Conservation (phyloP, 164 flowering plant species). For the Chimonanthus salicifolius region DNA sequence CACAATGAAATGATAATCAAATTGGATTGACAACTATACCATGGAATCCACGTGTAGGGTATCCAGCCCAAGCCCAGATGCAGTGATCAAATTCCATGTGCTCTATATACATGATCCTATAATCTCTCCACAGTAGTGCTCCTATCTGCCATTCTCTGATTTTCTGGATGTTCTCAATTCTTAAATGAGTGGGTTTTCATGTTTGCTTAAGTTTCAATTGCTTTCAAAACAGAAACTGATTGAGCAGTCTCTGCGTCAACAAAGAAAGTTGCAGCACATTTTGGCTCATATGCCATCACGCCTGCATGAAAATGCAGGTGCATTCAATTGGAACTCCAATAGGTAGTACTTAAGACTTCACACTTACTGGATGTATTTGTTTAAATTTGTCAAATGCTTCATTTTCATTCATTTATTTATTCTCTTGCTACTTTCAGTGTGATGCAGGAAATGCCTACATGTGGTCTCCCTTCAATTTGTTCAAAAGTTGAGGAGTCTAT, state of each 20-base stretch:
- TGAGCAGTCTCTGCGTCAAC: constrained; percentile 65
- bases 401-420: no score
- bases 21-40: no score
- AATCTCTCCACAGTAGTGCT: background rate
- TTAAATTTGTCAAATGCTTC: background rate
- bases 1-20: no score
- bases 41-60: no score
- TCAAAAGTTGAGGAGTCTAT: constrained; percentile 43
- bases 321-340: constrained; percentile 20
- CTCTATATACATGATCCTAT: background rate
- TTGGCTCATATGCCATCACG: constrained; percentile 39
- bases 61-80: no score
- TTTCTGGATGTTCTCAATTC: background rate
- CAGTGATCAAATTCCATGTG: no score
- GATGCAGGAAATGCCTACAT: constrained; percentile 24
- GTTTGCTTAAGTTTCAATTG: background rate
- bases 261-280: constrained; percentile 71
- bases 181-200: background rate
- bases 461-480: constrained; percentile 17
- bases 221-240: constrained; percentile 49
- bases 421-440: constrained; percentile 24
- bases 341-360: constrained; percentile 19
- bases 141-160: background rate
- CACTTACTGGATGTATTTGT: background rate
- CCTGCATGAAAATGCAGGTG: constrained; percentile 28